A percentile compares a stretch with the other conserved stretches of the same genome.
Conservation (phyloP, 805 yeast species). For the Saturnispora diversa region DNA sequence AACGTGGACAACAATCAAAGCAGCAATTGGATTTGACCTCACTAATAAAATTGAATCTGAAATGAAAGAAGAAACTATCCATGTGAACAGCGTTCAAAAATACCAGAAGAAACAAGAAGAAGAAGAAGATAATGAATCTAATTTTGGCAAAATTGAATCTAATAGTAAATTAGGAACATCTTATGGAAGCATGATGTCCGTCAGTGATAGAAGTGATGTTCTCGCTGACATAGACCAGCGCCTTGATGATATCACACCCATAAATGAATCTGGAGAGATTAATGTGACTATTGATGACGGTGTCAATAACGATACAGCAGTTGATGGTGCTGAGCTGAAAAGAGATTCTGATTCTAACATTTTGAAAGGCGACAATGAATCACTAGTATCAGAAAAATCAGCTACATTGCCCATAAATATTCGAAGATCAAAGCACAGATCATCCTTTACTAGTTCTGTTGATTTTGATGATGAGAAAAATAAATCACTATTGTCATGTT, state of each 20-base stretch:
- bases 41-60: slow-evolving; percentile 11
- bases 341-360: not conserved
- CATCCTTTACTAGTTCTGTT: slow-evolving; percentile 27
- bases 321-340: not conserved
- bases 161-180: slow-evolving; percentile 19
- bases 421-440: slow-evolving; percentile 16
- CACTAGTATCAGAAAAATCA: not conserved
- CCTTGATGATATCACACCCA: no score
- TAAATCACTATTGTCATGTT: slow-evolving; percentile 18
- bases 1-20: slow-evolving; percentile 52
- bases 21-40: slow-evolving; percentile 35
- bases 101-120: no score
- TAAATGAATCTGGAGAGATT: no score
- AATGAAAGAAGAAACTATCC: slow-evolving; percentile 16
- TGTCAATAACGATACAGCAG: slow-evolving; percentile 16
- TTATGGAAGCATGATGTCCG: slow-evolving; percentile 14
- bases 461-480: slow-evolving; percentile 32
- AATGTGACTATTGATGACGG: slow-evolving; percentile 7
- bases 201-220: slow-evolving; percentile 13
- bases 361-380: not conserved
- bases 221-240: no score
- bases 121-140: slow-evolving; percentile 13
- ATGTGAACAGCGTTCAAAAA: no score
- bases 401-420: slow-evolving; percentile 19
- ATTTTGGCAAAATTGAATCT: slow-evolving; percentile 9